Evolutionary conservation across 208 protist species (phyloP), one percentile per base, ranked within the genome.

Genomic region (Leishmania martiniquensis): DNA sequence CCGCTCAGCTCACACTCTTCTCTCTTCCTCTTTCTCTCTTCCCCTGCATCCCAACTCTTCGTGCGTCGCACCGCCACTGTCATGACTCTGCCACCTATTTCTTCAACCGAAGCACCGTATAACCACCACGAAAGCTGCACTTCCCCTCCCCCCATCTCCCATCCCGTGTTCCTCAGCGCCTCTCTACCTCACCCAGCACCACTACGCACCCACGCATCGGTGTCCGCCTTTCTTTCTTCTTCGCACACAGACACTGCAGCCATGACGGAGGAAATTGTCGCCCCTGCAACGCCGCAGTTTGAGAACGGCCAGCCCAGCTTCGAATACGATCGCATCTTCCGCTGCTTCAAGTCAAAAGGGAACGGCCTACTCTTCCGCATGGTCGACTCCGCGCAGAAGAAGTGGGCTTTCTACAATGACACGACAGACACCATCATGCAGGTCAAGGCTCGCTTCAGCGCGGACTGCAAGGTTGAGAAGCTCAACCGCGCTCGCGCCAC

Each of bases 331-430:
- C 80, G 81, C 52, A 73, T 93, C 60, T 93, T 87, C 80, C 78
- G 79, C 47, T 95, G 89, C 69, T 91, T 93, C 75, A 80, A 83
- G 63, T 76, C 66, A 20, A 59, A 83, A n/a, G 72, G 67, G 44
- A 87, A 90, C 39, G 81, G 85, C 0, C 44, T 84, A 59, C 87
- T 93, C 47, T 91, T 86, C 76, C 89, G 91, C n/a, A 62, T 90
- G 3, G 89, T 90, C 15, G 67, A 87, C 75, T 47, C 81, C 37
- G 37, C 44, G 59, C 68, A 70, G 57, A 73, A 87, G 62, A 52
- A 80, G 70, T 91, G 87, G 89, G 80, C 87, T 20, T 93, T 93
- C 69, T 93, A 91, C 85, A 93, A 93, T 57, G 89, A 93, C 76
- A 86, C 85, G 25, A 49, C 45, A 13, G 76, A 88, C 76, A 80